Evolutionary conservation across 306 rosid genomes (phyloP).

Genomic region (Luffa acutangula): DNA sequence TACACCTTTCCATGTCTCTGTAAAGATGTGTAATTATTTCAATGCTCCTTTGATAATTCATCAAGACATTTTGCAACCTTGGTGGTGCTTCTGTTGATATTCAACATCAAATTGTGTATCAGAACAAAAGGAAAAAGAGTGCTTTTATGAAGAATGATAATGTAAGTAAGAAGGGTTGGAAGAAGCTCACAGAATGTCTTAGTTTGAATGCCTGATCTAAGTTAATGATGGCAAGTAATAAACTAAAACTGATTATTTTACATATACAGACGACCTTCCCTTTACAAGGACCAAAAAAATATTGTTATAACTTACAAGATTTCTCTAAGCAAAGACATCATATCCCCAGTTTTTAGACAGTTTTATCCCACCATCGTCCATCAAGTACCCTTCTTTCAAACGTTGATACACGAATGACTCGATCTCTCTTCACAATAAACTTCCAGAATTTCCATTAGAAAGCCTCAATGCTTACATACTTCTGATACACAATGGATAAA

Average conservation of each 20-base stretch:
- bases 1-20: not conserved
- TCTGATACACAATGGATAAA: not conserved
- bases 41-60: not conserved
- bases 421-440: not conserved
- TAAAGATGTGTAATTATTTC: not conserved
- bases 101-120: not conserved
- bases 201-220: not conserved
- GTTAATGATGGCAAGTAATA: not conserved
- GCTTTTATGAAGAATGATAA: not conserved
- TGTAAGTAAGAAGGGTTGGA: not conserved
- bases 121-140: not conserved
- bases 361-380: not conserved
- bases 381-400: not conserved
- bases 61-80: not conserved
- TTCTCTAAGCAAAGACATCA: not conserved
- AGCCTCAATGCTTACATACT: not conserved
- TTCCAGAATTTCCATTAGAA: not conserved
- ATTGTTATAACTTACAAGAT: not conserved
- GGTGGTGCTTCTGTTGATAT: not conserved
- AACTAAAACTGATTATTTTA: slow-evolving; percentile 2
- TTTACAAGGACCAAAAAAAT: slow-evolving; percentile 10
- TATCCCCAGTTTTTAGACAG: not conserved
- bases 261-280: slow-evolving; percentile 4
- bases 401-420: not conserved
- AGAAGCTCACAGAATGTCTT: not conserved